Evolutionary conservation across 2,329 filamentous ascomycete species (phyloP).

Genomic region (Penicillium concentricum): DNA sequence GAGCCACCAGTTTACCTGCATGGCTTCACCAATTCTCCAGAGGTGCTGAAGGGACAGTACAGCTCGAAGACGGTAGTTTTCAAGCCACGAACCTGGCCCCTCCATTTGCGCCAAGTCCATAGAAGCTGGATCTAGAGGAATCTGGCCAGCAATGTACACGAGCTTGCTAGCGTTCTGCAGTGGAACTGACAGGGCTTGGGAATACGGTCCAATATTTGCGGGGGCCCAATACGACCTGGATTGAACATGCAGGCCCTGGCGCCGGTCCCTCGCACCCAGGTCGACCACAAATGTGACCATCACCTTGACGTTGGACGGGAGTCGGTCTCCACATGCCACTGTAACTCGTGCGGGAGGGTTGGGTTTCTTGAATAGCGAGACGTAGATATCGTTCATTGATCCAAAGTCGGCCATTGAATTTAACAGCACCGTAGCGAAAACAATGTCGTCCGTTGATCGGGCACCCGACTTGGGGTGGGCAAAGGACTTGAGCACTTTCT

Average conservation of each 20-base stretch:
- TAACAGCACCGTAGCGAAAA: conserved; percentile 64
- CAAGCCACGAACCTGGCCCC: conserved; percentile 16
- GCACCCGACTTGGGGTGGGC: conserved; percentile 6
- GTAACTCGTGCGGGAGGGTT: conserved; percentile 86
- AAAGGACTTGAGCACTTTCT: conserved; percentile 8
- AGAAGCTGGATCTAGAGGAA: conserved; percentile 76
- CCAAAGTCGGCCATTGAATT: conserved; percentile 78
- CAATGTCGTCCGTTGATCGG: conserved; percentile 40
- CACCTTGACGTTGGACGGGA: conserved; percentile 62
- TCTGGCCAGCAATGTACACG: conserved; percentile 82
- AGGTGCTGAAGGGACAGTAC: conserved; percentile 82
- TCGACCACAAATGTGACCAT: conserved; percentile 58
- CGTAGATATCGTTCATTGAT: conserved; percentile 72
- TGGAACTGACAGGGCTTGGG: conserved; percentile 67
- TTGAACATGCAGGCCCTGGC: conserved; percentile 77
- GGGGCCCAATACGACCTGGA: conserved; percentile 95
- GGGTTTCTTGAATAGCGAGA: conserved; percentile 68
- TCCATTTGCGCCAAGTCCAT: conserved; percentile 57
- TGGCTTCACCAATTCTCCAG: conserved; percentile 73
- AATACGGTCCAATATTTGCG: conserved; percentile 96
- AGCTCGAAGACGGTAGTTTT: conserved; percentile 58
- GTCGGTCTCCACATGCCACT: conserved; percentile 68
- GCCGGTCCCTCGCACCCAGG: conserved; percentile 28
- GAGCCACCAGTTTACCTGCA: conserved; percentile 71
- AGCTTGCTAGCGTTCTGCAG: conserved; percentile 34